Evolutionary conservation across 2,329 filamentous ascomycete genomes (phyloP), one percentile per base, ranked within the genome.

Genomic region (Xylariaceae sp.): DNA sequence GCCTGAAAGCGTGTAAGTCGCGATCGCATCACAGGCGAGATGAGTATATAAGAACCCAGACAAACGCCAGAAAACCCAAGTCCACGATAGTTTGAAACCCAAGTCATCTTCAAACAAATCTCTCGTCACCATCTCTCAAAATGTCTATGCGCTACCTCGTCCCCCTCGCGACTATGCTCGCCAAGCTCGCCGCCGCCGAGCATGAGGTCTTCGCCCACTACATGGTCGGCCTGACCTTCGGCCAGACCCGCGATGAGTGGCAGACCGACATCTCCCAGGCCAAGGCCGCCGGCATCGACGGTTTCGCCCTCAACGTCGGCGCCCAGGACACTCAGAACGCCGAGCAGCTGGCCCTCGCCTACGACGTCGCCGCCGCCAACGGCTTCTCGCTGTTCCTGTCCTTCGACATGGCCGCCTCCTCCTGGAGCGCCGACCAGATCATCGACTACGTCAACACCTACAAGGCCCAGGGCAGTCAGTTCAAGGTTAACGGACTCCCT

Each of bases 401-500:
- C 0, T 76, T 68, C 53, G 68, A 75, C 60, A 70, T 71, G 69
- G 64, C 61, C 3, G 69, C 68, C 7, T 66, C 64, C 15, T 62
- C 65, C 53, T 76, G 67, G 71, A 45, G 37, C 18, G 61, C 67
- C 30, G 64, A 67, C 53, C 62, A 67, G 53, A 68, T 73, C 54
- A 56, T 64, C 35, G 51, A 57, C 48, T 68, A 73, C 49, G 71
- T 78, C 61, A 75, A 75, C 63, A 68, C 68, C 17, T 74, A 73
- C 67, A 74, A 73, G 58, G 61, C 64, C 8, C 73, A 71, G 7
- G 55, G 66, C 10, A 75, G 75, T 10, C 76, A 81, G 62, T 70
- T 76, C 61, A 73, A 71, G 54, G 72, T 77, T 56, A 71, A 78
- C 39, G 69, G 68, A 17, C 72, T 72, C 41, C 73, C 78, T 0